phyloP scores from a whole-genome alignment of 768 basidiomycete species.

The Boletus pseudopeckii region DNA sequence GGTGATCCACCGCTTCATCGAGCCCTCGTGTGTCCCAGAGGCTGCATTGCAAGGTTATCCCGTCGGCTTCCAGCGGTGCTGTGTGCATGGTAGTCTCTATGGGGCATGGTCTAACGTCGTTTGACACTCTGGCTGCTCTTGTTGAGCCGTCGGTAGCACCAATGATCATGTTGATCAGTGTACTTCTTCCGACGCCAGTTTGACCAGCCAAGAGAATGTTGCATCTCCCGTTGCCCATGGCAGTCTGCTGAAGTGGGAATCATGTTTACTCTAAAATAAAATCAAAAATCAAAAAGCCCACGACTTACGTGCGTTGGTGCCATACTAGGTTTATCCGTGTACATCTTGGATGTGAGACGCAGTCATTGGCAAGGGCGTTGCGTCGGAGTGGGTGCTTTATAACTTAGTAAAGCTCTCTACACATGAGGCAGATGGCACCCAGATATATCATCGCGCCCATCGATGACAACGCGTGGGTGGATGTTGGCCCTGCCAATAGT shows the following conservation, averaged over 20 bases:
- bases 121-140: constrained; percentile 19
- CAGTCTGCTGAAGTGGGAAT: not conserved
- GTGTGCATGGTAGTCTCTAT: constrained; percentile 19
- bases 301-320: constrained; percentile 4
- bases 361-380: not conserved
- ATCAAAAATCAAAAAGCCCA: not conserved
- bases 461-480: not conserved
- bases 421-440: constrained; percentile 22
- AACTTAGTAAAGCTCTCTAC: not conserved
- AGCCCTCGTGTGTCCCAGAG: constrained; percentile 30
- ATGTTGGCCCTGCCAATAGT: not conserved
- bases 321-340: not conserved
- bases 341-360: constrained; percentile 1
- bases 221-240: not conserved
- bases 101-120: constrained; percentile 25
- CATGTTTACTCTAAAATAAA: not conserved
- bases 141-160: constrained; percentile 12
- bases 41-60: constrained; percentile 8
- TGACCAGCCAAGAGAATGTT: constrained; percentile 24
- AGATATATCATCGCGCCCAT: constrained; percentile 13
- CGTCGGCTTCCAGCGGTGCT: not conserved
- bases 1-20: constrained; percentile 24
- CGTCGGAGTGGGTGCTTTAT: not conserved
- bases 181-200: constrained; percentile 29
- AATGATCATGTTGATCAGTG: constrained; percentile 26